phyloP scores from a whole-genome alignment of 2,329 filamentous ascomycete species.

The Aspergillus fumigatus region DNA sequence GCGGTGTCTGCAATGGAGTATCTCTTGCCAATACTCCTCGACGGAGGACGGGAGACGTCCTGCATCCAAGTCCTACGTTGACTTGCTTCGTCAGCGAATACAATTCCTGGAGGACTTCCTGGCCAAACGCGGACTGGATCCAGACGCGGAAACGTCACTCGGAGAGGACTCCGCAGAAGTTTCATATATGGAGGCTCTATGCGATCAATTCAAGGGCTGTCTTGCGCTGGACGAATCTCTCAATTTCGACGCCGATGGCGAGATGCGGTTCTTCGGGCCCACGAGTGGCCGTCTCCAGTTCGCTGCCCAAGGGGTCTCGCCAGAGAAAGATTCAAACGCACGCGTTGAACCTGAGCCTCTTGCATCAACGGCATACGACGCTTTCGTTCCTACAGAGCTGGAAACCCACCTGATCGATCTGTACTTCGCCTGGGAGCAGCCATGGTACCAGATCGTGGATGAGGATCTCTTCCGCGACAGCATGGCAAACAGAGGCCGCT shows the following conservation, averaged over 20 bases:
- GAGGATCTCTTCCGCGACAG: slow-evolving; percentile 33
- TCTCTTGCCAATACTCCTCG: slow-evolving; percentile 28
- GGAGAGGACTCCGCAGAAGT: not conserved
- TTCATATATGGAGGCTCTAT: slow-evolving; percentile 16
- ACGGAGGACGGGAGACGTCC: slow-evolving; percentile 33
- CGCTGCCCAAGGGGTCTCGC: slow-evolving; percentile 7
- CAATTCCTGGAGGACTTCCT: slow-evolving; percentile 29
- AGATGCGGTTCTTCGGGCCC: slow-evolving; percentile 35
- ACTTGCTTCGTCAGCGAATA: slow-evolving; percentile 31
- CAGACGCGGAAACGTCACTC: slow-evolving; percentile 18
- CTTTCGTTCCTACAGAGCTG: slow-evolving; percentile 17
- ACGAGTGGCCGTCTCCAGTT: slow-evolving; percentile 36
- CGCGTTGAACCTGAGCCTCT: no score
- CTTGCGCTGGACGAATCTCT: slow-evolving; percentile 33
- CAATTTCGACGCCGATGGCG: slow-evolving; percentile 33
- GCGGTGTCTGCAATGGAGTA: slow-evolving; percentile 26
- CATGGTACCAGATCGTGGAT: slow-evolving; percentile 34
- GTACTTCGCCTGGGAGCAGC: slow-evolving; percentile 37
- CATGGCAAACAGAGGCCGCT: slow-evolving; percentile 21
- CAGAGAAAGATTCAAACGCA: not conserved
- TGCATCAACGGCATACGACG: no score
- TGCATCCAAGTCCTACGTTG: slow-evolving; percentile 33
- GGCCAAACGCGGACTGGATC: slow-evolving; percentile 26
- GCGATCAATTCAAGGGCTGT: slow-evolving; percentile 26
- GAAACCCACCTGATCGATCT: slow-evolving; percentile 29